Conservation (phyloP, 306 rosid genomes). For the Fragaria ananassa region DNA sequence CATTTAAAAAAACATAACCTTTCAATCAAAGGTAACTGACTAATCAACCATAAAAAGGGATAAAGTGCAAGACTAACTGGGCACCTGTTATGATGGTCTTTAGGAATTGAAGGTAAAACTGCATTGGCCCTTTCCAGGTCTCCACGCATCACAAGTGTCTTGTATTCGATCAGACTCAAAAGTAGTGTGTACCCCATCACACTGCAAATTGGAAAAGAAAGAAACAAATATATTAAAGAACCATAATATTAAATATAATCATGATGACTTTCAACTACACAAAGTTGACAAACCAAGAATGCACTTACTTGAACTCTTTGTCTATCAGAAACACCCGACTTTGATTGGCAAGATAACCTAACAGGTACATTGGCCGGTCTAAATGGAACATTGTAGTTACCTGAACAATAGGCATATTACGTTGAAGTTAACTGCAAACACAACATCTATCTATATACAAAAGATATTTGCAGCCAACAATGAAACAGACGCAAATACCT, state of each 20-base stretch:
- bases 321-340: slow-evolving; percentile 92
- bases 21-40: not conserved
- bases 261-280: slow-evolving; percentile 16
- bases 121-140: slow-evolving; percentile 92
- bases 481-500: slow-evolving; percentile 49
- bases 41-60: not conserved
- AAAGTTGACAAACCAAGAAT: slow-evolving; percentile 12
- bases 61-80: not conserved
- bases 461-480: not conserved
- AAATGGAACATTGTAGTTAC: slow-evolving; percentile 98
- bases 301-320: slow-evolving; percentile 96
- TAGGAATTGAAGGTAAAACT: slow-evolving; percentile 89
- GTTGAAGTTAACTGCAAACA: slow-evolving; percentile 15
- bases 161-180: slow-evolving; percentile 93
- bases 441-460: slow-evolving; percentile 11
- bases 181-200: slow-evolving; percentile 92
- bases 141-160: slow-evolving; percentile 99
- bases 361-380: slow-evolving; percentile 99
- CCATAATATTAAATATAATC: slow-evolving; percentile 15
- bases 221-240: slow-evolving; percentile 1
- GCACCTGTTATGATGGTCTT: slow-evolving; percentile 95
- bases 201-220: slow-evolving; percentile 41
- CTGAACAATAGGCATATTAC: slow-evolving; percentile 43
- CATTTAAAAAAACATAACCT: slow-evolving; percentile 6
- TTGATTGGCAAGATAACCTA: slow-evolving; percentile 96